These are phyloP conservation scores for Eucalyptus regnans DNA, from an alignment of 345 rosid genomes.

Conservation along the genomic window DNA sequence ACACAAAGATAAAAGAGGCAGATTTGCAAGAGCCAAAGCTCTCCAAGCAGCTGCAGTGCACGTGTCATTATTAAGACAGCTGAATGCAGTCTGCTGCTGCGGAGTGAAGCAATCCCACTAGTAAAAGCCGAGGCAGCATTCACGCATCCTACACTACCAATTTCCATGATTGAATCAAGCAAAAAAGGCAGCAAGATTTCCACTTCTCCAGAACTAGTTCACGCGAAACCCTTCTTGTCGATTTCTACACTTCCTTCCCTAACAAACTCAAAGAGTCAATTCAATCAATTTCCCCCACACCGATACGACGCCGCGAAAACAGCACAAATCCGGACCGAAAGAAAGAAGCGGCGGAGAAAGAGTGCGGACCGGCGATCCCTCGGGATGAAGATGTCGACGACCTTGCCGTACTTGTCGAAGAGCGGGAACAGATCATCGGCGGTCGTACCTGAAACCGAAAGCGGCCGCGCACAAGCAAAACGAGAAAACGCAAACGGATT, in stretches of 20 bases:
- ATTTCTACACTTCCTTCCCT: not conserved
- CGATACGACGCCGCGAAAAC: not conserved
- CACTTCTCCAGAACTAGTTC: not conserved
- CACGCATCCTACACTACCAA: not conserved
- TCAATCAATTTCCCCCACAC: not conserved
- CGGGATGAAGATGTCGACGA: constrained; percentile 60
- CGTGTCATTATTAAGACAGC: not conserved
- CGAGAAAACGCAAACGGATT: not conserved
- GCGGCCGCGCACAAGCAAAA: not conserved
- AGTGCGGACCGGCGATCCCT: constrained; percentile 39
- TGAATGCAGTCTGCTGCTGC: not conserved
- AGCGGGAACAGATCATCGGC: constrained; percentile 69
- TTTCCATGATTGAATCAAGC: not conserved
- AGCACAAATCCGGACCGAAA: not conserved
- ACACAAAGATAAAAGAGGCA: not conserved
- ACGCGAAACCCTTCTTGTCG: not conserved
- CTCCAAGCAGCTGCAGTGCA: not conserved
- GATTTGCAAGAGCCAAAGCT: not conserved
- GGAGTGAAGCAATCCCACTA: not conserved
- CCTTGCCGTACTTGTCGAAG: constrained; percentile 62
- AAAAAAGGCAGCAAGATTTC: not conserved
- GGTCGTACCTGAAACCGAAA: constrained; percentile 25
- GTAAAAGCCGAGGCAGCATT: not conserved
- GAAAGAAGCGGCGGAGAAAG: not conserved
- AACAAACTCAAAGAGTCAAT: not conserved